Evolutionary conservation across 176 grass and related monocot genomes (phyloP).

Genomic region (Neostapfia colusana): DNA sequence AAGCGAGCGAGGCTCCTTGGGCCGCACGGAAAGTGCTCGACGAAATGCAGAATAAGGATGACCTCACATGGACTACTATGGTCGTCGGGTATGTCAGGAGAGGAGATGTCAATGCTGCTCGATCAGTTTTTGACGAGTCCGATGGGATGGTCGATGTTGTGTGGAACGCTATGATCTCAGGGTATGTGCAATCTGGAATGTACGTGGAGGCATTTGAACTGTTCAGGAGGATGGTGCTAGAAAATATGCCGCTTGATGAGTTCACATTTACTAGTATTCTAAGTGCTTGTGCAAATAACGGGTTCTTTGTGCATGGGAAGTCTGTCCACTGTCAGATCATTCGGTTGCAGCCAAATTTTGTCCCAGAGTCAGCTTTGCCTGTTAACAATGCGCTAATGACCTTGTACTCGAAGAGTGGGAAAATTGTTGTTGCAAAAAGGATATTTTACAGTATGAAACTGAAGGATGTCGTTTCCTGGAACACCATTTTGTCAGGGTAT

Average conservation of each 20-base stretch:
- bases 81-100: constrained; percentile 80
- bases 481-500: constrained; percentile 79
- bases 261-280: constrained; percentile 90
- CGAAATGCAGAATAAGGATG: constrained; percentile 68
- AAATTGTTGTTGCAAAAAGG: constrained; percentile 48
- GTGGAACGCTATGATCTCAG: constrained; percentile 97
- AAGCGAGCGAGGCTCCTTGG: not conserved
- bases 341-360: constrained; percentile 54
- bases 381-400: constrained; percentile 79
- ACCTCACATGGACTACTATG: constrained; percentile 80
- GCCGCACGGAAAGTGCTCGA: constrained; percentile 68
- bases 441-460: constrained; percentile 59
- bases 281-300: constrained; percentile 66
- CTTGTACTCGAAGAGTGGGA: constrained; percentile 67
- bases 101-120: constrained; percentile 56
- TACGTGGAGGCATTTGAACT: constrained; percentile 60
- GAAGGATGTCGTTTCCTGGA: constrained; percentile 89
- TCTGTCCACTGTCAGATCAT: constrained; percentile 79
- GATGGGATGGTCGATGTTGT: constrained; percentile 69
- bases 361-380: constrained; percentile 59
- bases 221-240: constrained; percentile 77
- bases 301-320: constrained; percentile 64
- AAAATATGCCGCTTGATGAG: constrained; percentile 58
- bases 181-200: constrained; percentile 70
- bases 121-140: constrained; percentile 62